These are phyloP conservation scores for Meyerozyma guilliermondii DNA, from an alignment of 1,139 yeast genomes.

Conservation along the genomic window DNA sequence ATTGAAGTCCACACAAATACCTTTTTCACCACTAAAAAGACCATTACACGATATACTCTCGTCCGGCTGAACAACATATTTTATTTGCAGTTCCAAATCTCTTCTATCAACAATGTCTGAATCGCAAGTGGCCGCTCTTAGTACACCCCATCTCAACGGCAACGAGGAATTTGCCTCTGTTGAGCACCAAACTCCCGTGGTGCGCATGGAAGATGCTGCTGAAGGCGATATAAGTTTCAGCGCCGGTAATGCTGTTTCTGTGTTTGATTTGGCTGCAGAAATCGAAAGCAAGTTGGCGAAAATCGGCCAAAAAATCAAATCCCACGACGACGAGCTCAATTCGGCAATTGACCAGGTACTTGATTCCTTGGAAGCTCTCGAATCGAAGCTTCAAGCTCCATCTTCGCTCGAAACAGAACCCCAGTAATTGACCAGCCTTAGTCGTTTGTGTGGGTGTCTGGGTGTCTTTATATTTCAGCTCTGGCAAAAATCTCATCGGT, in stretches of 20 bases:
- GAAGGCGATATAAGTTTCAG: conserved; percentile 3
- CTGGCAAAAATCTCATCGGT: neutral
- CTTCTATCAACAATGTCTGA: neutral
- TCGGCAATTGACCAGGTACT: neutral
- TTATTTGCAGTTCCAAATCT: no score
- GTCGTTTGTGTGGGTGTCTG: neutral
- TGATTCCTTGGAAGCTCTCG: neutral
- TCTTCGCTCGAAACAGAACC: neutral
- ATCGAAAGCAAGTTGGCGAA: conserved; percentile 8
- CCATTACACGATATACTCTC: no score
- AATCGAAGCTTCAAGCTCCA: neutral
- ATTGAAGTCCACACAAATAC: no score
- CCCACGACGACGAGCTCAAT: conserved; percentile 6
- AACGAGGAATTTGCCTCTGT: neutral
- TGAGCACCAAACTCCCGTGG: conserved; percentile 1
- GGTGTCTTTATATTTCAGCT: neutral
- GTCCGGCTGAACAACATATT: no score
- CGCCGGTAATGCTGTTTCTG: conserved; percentile 3
- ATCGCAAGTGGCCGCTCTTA: neutral
- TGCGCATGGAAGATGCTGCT: conserved; percentile 2
- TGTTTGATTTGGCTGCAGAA: conserved; percentile 9
- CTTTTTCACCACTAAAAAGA: no score
- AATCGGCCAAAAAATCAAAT: conserved; percentile 4
- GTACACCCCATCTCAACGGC: conserved; percentile 2
- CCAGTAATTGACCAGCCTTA: neutral